Percentiles rank a stretch among this genome's conserved stretches.
Evolutionary conservation across 768 basidiomycete species (phyloP).

Genomic region (Kwoniella bestiolae): DNA sequence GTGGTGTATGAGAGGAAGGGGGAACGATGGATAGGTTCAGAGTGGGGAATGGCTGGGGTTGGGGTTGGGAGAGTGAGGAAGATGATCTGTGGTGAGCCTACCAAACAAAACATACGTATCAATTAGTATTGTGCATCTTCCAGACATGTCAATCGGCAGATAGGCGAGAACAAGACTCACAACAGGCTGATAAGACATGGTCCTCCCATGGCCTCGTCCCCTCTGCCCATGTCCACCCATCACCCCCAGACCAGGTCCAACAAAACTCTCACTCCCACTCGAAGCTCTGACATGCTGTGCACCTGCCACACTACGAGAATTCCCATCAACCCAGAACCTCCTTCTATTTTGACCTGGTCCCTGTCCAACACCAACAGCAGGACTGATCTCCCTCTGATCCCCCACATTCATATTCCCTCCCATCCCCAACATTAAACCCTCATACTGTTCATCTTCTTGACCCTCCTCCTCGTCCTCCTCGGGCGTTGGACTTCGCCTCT

Average conservation of each 20-base stretch:
- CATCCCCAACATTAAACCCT: neutral
- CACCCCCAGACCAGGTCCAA: neutral
- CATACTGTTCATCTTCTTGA: neutral
- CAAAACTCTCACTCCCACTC: neutral
- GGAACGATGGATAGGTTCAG: neutral
- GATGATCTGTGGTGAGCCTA: neutral
- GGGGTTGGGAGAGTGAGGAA: too few relatives aligned
- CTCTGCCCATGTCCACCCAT: neutral
- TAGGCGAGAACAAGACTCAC: neutral
- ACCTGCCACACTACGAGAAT: neutral
- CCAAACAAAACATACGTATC: too few relatives aligned
- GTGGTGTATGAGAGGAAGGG: neutral
- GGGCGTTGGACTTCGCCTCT: slow-evolving; percentile 3
- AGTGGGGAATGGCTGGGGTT: neutral
- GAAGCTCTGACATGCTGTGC: neutral
- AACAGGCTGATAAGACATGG: neutral
- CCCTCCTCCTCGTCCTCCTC: neutral
- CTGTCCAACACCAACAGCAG: neutral
- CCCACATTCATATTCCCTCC: neutral
- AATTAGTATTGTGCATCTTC: too few relatives aligned
- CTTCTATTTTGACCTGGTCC: neutral
- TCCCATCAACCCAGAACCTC: slow-evolving; percentile 4
- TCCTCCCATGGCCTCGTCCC: neutral
- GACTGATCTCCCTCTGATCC: neutral
- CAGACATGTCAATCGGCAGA: too few relatives aligned